phyloP scores from a whole-genome alignment of 1,284 basidiomycete genomes.

The Ganoderma boninense region DNA sequence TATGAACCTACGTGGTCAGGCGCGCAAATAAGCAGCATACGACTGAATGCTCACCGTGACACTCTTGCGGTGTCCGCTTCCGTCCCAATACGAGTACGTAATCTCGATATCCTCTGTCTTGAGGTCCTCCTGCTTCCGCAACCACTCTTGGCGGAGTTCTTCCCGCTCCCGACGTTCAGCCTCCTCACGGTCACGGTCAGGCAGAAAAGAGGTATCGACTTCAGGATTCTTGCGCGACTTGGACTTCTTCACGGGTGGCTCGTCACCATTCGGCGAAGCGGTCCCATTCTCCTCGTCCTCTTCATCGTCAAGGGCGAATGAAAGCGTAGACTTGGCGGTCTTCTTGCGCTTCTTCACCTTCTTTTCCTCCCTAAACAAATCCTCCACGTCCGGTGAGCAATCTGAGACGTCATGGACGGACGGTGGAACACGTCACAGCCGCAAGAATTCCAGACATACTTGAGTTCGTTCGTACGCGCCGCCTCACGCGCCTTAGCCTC shows the following conservation, averaged over 20 bases:
- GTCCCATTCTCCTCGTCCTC: conserved; percentile 54
- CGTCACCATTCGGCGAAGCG: conserved; percentile 48
- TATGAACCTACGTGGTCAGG: conserved; percentile 42
- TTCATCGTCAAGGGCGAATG: conserved; percentile 89
- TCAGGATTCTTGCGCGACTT: conserved; percentile 95
- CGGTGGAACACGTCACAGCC: conserved; percentile 8
- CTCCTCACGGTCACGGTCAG: conserved; percentile 96
- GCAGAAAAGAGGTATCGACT: conserved; percentile 98
- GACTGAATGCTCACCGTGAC: conserved; percentile 72
- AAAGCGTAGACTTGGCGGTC: conserved; percentile 82
- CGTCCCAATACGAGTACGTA: conserved; percentile 98
- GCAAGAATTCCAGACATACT: conserved; percentile 68
- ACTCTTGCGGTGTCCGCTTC: conserved; percentile 94
- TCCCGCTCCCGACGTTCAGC: conserved; percentile 90
- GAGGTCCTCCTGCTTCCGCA: conserved; percentile 86
- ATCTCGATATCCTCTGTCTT: conserved; percentile 93
- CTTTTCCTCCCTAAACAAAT: conserved; percentile 86
- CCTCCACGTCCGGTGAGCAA: conserved; percentile 81
- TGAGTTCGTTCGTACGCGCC: conserved; percentile 81
- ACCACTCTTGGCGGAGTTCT: conserved; percentile 90
- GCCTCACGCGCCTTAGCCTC: conserved; percentile 93
- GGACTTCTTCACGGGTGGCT: conserved; percentile 67
- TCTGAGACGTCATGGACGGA: conserved; percentile 33
- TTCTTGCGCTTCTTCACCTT: conserved; percentile 94
- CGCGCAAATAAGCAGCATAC: conserved; percentile 15